phyloP scores from a whole-genome alignment of 2,329 filamentous ascomycete genomes.

The Fonsecaea erecta region DNA sequence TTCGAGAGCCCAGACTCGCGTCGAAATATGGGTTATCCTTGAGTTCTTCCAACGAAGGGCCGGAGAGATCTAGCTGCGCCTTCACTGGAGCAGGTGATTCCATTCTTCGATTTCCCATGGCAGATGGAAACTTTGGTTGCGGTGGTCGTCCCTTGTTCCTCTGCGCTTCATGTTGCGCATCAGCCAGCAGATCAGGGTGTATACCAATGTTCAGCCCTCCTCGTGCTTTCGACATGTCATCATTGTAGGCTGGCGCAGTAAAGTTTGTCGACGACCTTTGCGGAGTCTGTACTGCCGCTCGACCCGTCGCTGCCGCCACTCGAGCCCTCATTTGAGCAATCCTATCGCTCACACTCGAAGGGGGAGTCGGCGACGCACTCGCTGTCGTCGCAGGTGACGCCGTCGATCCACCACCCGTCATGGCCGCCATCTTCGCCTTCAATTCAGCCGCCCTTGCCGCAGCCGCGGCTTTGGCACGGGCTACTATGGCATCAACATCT shows the following conservation, averaged over 20 bases:
- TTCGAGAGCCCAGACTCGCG: constrained; percentile 65
- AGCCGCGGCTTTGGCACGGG: constrained; percentile 54
- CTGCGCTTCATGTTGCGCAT: constrained; percentile 51
- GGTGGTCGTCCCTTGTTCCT: constrained; percentile 43
- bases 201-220: constrained; percentile 76
- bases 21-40: constrained; percentile 84
- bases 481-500: constrained; percentile 55
- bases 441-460: constrained; percentile 55
- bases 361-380: constrained; percentile 44
- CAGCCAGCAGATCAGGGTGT: constrained; percentile 72
- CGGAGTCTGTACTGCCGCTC: constrained; percentile 49
- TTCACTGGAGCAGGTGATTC: constrained; percentile 51
- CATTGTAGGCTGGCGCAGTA: constrained; percentile 55
- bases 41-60: constrained; percentile 62
- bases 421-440: constrained; percentile 51
- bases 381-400: constrained; percentile 34
- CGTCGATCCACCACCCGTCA: constrained; percentile 39
- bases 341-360: constrained; percentile 64
- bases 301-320: constrained; percentile 73
- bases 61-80: constrained; percentile 61
- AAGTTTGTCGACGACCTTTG: constrained; percentile 51
- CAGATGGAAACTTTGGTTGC: constrained; percentile 59
- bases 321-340: constrained; percentile 80
- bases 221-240: constrained; percentile 55
- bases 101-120: constrained; percentile 59